These are phyloP conservation scores for Paulownia fortunei DNA, from an alignment of 257 asterid species.

Conservation along the genomic window DNA sequence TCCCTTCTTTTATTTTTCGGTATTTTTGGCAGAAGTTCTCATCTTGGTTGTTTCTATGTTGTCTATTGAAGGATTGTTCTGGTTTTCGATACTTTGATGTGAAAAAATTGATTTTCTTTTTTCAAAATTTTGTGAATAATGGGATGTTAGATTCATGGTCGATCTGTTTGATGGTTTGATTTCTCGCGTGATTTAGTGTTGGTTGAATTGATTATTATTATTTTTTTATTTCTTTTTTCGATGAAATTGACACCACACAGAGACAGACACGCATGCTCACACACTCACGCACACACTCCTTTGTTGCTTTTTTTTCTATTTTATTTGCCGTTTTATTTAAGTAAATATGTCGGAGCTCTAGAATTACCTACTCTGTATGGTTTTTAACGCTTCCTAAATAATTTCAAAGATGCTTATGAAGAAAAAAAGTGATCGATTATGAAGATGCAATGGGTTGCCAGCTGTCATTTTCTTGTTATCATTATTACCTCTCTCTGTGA, in stretches of 20 bases:
- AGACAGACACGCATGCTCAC: constrained; percentile 45
- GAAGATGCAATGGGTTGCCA: constrained; percentile 27
- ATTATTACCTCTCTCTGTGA: constrained; percentile 26
- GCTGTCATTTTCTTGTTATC: constrained; percentile 30
- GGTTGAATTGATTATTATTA: constrained; percentile 23
- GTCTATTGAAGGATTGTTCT: constrained; percentile 11
- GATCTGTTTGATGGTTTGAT: constrained; percentile 50
- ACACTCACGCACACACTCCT: constrained; percentile 44
- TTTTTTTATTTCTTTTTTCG: constrained; percentile 9
- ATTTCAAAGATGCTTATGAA: constrained; percentile 31
- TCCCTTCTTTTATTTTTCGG: not conserved
- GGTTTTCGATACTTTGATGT: constrained; percentile 24
- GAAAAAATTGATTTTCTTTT: constrained; percentile 25
- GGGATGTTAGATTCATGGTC: constrained; percentile 39
- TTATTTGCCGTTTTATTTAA: constrained; percentile 23
- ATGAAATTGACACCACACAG: constrained; percentile 42
- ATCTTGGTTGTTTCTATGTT: constrained; percentile 12
- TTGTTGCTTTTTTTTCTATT: constrained; percentile 32
- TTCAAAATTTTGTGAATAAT: constrained; percentile 29
- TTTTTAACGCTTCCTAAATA: constrained; percentile 8
- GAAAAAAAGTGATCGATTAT: constrained; percentile 24
- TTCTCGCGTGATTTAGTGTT: constrained; percentile 41
- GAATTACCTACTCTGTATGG: constrained; percentile 28
- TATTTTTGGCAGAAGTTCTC: constrained; percentile 8
- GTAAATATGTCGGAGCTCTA: constrained; percentile 17